Evolutionary conservation across 192 early-diverging fungal species (phyloP).

Genomic region (Irineochytrium annulatum): DNA sequence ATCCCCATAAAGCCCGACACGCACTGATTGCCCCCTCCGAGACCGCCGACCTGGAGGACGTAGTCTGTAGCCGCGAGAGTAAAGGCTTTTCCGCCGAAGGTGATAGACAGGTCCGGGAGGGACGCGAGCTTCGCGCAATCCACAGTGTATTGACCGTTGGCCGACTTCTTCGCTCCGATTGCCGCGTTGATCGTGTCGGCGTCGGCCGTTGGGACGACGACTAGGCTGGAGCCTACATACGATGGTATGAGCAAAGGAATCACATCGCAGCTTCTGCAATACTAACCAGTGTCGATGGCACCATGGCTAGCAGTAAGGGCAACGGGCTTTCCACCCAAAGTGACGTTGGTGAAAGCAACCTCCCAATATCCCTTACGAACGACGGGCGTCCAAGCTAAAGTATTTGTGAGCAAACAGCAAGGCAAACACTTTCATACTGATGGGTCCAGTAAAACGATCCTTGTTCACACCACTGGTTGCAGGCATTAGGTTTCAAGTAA

Average conservation of each 20-base stretch:
- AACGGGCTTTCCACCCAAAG: slow-evolving; percentile 73
- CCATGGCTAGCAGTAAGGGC: slow-evolving; percentile 24
- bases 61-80: slow-evolving; percentile 63
- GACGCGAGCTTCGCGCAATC: slow-evolving; percentile 67
- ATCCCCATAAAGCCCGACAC: slow-evolving; percentile 87
- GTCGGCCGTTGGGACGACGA: slow-evolving; percentile 70
- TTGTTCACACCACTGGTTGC: slow-evolving; percentile 72
- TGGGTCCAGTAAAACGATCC: slow-evolving; percentile 59
- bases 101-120: slow-evolving; percentile 74
- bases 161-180: slow-evolving; percentile 92
- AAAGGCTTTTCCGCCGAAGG: slow-evolving; percentile 74
- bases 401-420: slow-evolving; percentile 1
- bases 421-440: slow-evolving; percentile 31
- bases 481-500: too few species aligned
- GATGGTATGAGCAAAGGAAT: too few species aligned
- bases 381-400: slow-evolving; percentile 72
- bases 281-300: slow-evolving; percentile 92
- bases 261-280: too few species aligned
- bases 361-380: slow-evolving; percentile 97
- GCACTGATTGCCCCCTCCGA: slow-evolving; percentile 35
- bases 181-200: slow-evolving; percentile 85
- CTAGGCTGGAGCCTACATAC: slow-evolving; percentile 79
- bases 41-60: slow-evolving; percentile 34
- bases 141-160: slow-evolving; percentile 81
- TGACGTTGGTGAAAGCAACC: slow-evolving; percentile 75